These are phyloP conservation scores for Meyerozyma carpophila DNA, from an alignment of 1,139 yeast species.

Conservation along the genomic window DNA sequence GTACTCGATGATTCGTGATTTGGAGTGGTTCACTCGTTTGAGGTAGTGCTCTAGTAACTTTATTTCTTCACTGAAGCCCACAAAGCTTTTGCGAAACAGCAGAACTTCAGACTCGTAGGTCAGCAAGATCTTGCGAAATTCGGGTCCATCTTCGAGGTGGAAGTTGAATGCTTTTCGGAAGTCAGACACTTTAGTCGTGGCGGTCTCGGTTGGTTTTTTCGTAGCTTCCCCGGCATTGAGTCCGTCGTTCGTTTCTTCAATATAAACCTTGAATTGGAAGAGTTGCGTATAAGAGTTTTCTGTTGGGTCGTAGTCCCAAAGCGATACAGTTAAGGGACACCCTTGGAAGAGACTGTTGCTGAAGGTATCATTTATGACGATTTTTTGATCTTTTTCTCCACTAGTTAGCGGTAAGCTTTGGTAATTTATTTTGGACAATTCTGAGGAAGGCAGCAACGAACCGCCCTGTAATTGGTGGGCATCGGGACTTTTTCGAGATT, in stretches of 20 bases:
- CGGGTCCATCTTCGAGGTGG: constrained; percentile 66
- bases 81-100: constrained; percentile 37
- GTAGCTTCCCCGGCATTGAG: background rate
- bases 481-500: constrained; percentile 12
- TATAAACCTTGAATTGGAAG: constrained; percentile 28
- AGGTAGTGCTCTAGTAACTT: constrained; percentile 21
- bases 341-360: constrained; percentile 13
- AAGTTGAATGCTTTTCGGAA: constrained; percentile 26
- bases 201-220: background rate
- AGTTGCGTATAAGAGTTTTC: constrained; percentile 15
- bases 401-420: constrained; percentile 3
- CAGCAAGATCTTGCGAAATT: constrained; percentile 54
- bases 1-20: constrained; percentile 20
- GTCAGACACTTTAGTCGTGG: constrained; percentile 6
- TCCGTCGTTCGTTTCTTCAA: constrained; percentile 11
- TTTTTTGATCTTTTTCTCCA: constrained; percentile 13
- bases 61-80: constrained; percentile 29
- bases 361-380: constrained; percentile 29
- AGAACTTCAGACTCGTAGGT: constrained; percentile 52
- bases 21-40: constrained; percentile 16
- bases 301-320: constrained; percentile 23
- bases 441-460: background rate
- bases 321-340: constrained; percentile 20
- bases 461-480: constrained; percentile 7
- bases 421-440: background rate